Conservation (phyloP, 306 rosid species). For the Gillenia trifoliata region DNA sequence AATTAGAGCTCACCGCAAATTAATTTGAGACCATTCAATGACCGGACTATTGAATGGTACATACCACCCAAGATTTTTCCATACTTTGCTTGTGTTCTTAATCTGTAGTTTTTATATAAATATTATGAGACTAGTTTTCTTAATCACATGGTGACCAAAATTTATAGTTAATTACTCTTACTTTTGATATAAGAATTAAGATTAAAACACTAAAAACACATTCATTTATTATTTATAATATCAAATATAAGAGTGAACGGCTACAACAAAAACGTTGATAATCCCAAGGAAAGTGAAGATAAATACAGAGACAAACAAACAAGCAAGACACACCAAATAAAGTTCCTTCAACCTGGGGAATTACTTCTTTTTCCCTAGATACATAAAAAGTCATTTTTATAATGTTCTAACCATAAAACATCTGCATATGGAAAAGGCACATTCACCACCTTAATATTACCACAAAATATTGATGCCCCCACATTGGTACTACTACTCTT, state of each 20-base stretch:
- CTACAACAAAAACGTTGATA: background rate
- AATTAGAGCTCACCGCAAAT: too few species aligned
- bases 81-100: too few species aligned
- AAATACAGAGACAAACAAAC: constrained; percentile 9
- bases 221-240: too few species aligned
- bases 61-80: too few species aligned
- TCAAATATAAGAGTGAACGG: too few species aligned
- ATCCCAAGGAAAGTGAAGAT: constrained; percentile 1
- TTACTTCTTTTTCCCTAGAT: constrained; percentile 19
- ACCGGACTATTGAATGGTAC: too few species aligned
- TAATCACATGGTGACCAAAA: background rate
- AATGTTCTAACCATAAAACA: background rate
- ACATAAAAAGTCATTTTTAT: background rate
- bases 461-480: constrained; percentile 6
- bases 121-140: background rate
- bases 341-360: constrained; percentile 26
- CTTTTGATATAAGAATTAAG: too few species aligned
- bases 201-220: too few species aligned
- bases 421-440: background rate
- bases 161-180: too few species aligned
- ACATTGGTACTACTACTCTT: background rate
- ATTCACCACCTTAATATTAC: background rate
- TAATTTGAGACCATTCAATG: too few species aligned
- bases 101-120: too few species aligned
- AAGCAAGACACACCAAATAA: constrained; percentile 13